Evolutionary conservation across 371 early-diverging fungal species (phyloP).

Genomic region (Mucor ambiguus): DNA sequence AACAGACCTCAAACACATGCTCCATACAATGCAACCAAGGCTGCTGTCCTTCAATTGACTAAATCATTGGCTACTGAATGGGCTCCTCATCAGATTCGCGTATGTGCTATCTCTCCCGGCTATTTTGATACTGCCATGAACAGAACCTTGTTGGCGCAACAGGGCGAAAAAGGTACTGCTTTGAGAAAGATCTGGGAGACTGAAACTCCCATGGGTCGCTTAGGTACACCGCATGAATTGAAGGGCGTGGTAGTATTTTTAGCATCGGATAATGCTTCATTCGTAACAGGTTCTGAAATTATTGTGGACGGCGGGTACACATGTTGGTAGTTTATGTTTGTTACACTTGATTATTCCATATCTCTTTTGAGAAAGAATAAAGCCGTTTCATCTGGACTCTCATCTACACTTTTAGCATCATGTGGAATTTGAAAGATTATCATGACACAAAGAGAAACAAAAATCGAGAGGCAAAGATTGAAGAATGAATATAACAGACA

Average conservation of each 20-base stretch:
- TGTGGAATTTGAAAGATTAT: too few species aligned
- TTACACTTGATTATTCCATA: background rate
- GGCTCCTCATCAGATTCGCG: constrained; percentile 51
- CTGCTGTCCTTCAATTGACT: constrained; percentile 44
- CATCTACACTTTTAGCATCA: too few species aligned
- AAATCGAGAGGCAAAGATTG: too few species aligned
- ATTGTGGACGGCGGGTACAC: constrained; percentile 47
- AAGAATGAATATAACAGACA: too few species aligned
- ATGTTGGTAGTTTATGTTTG: constrained; percentile 23
- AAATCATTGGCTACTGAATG: constrained; percentile 49
- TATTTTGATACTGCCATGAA: constrained; percentile 49
- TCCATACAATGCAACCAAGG: constrained; percentile 52
- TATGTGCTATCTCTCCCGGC: constrained; percentile 42
- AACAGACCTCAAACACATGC: constrained; percentile 43
- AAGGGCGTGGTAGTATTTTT: constrained; percentile 42
- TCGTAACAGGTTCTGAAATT: constrained; percentile 45
- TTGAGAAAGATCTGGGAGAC: constrained; percentile 38
- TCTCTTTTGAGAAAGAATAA: background rate
- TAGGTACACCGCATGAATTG: constrained; percentile 44
- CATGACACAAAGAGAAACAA: too few species aligned
- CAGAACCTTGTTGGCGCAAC: constrained; percentile 29
- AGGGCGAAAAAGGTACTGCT: constrained; percentile 32
- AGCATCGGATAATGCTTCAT: constrained; percentile 39
- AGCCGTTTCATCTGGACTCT: background rate
- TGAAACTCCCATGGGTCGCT: constrained; percentile 33